Conservation (phyloP, 371 early-diverging fungal genomes). For the Syncephalastrum sp. region DNA sequence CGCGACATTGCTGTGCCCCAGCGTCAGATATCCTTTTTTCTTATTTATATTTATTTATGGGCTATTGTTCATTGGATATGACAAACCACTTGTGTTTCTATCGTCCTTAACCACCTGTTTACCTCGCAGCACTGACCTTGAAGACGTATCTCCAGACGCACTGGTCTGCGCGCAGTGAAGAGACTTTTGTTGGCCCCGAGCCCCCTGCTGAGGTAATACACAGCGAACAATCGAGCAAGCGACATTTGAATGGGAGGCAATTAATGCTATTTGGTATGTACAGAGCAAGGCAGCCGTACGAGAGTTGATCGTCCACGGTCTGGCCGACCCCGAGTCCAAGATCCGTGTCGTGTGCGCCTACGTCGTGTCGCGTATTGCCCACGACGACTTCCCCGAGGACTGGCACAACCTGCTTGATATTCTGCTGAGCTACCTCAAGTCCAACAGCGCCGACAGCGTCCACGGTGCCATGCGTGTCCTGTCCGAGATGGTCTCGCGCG, state of each 20-base stretch:
- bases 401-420: slow-evolving; percentile 91
- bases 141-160: slow-evolving; percentile 76
- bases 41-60: not conserved
- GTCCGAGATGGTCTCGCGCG: slow-evolving; percentile 79
- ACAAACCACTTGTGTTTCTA: not conserved
- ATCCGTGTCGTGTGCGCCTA: slow-evolving; percentile 76
- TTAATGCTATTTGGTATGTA: too few relatives aligned
- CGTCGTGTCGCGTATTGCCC: slow-evolving; percentile 85
- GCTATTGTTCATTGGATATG: not conserved
- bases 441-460: slow-evolving; percentile 68
- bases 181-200: slow-evolving; percentile 61
- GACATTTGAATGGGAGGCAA: not conserved
- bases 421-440: slow-evolving; percentile 68
- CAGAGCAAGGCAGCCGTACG: slow-evolving; percentile 54
- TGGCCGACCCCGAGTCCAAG: slow-evolving; percentile 55
- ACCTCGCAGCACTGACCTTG: slow-evolving; percentile 77
- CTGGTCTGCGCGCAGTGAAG: slow-evolving; percentile 70
- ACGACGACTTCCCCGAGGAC: slow-evolving; percentile 91
- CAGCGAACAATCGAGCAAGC: not conserved
- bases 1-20: slow-evolving; percentile 63
- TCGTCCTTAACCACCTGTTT: slow-evolving; percentile 32
- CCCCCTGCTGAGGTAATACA: slow-evolving; percentile 47
- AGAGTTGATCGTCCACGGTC: slow-evolving; percentile 52
- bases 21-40: slow-evolving; percentile 71
- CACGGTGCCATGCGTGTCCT: slow-evolving; percentile 90